Conservation (phyloP, 805 yeast genomes). For the Pichia deserticola region DNA sequence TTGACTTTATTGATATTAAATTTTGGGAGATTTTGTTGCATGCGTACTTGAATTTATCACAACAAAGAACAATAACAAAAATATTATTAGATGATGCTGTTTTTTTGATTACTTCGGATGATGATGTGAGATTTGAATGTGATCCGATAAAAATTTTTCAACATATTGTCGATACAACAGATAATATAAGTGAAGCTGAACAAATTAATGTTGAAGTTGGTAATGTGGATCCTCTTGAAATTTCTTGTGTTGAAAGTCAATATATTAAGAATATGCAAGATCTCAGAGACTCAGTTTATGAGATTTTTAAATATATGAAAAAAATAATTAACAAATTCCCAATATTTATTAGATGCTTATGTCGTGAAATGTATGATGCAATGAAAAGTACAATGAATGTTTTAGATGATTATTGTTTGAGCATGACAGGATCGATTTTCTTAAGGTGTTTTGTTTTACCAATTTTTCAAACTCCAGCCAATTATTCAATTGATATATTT, state of each 20-base stretch:
- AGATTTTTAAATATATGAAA: constrained; percentile 44
- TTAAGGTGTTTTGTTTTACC: constrained; percentile 44
- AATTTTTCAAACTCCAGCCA: constrained; percentile 45
- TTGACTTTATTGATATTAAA: constrained; percentile 12
- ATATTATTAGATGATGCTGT: constrained; percentile 33
- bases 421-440: constrained; percentile 62
- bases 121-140: constrained; percentile 62
- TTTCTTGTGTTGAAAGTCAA: constrained; percentile 58
- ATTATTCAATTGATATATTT: constrained; percentile 41
- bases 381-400: constrained; percentile 39
- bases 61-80: constrained; percentile 41
- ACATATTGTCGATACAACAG: constrained; percentile 17
- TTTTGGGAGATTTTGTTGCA: constrained; percentile 41
- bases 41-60: constrained; percentile 39
- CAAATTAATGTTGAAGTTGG: constrained; percentile 21
- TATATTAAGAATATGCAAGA: constrained; percentile 70
- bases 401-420: constrained; percentile 49
- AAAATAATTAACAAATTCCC: constrained; percentile 42
- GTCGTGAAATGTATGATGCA: constrained; percentile 33
- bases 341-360: constrained; percentile 47
- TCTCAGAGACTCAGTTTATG: constrained; percentile 63
- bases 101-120: constrained; percentile 35
- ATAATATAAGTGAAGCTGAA: constrained; percentile 26
- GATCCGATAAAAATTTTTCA: constrained; percentile 61
- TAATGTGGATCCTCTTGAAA: constrained; percentile 64